phyloP scores from a whole-genome alignment of 768 basidiomycete genomes.

The Mycena belliarum region DNA sequence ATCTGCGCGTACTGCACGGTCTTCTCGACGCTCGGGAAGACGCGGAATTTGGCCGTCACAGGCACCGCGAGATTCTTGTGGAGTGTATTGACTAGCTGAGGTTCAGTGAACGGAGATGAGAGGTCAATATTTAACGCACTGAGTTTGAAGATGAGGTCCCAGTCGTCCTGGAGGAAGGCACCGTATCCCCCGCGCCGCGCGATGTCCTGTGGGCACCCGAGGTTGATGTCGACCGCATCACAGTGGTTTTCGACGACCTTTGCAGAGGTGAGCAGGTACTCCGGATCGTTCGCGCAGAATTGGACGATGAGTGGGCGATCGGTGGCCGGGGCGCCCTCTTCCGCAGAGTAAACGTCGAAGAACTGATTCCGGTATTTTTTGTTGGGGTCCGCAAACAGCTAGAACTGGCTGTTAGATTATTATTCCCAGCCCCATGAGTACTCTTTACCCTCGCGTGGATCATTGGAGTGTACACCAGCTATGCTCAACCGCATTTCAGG shows the following conservation, averaged over 20 bases:
- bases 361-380: neutral
- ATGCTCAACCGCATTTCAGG: constrained; percentile 20
- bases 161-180: constrained; percentile 90
- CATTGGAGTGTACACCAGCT: constrained; percentile 98
- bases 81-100: constrained; percentile 76
- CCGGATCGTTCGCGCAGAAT: constrained; percentile 91
- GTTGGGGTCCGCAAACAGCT: neutral
- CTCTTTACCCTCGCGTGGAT: constrained; percentile 81
- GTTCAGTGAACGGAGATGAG: neutral
- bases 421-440: no score
- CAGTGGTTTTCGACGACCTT: constrained; percentile 73
- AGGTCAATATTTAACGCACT: constrained; percentile 45
- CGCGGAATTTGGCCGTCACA: constrained; percentile 94
- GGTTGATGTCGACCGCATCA: constrained; percentile 93
- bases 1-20: constrained; percentile 95
- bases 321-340: constrained; percentile 74
- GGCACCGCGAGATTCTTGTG: constrained; percentile 86
- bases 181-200: constrained; percentile 88
- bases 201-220: constrained; percentile 95
- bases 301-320: constrained; percentile 90
- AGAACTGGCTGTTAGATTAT: neutral
- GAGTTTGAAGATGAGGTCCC: constrained; percentile 82
- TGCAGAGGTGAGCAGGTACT: constrained; percentile 76
- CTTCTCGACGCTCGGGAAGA: constrained; percentile 82
- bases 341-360: constrained; percentile 32